phyloP scores from a whole-genome alignment of 2,329 filamentous ascomycete species.

The Diplodia seriata region DNA sequence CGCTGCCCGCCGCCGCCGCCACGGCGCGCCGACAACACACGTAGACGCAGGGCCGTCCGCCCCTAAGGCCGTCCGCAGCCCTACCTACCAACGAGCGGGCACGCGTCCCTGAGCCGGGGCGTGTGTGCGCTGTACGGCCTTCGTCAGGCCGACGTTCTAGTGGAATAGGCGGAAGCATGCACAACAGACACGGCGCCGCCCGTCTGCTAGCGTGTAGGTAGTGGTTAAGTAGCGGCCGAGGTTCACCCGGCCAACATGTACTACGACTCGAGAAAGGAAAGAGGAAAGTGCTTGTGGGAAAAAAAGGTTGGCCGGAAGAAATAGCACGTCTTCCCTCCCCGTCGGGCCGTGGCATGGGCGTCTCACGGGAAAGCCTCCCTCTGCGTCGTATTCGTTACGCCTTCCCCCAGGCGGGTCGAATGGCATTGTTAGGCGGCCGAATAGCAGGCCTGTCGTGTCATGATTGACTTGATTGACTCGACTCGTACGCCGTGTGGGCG shows the following conservation, averaged over 20 bases:
- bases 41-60: background rate
- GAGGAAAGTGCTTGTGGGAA: background rate
- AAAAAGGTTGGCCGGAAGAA: background rate
- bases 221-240: background rate
- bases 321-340: background rate
- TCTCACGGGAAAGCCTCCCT: conserved; percentile 11
- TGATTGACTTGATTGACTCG: conserved; percentile 8
- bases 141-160: conserved; percentile 3
- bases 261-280: background rate
- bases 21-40: background rate
- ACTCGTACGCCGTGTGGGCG: background rate
- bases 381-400: conserved; percentile 24
- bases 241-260: background rate
- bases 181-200: background rate
- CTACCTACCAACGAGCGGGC: background rate
- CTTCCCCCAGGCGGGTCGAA: conserved; percentile 3
- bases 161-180: background rate
- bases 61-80: conserved; percentile 11
- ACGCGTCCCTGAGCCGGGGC: background rate
- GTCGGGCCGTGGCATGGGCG: conserved; percentile 5
- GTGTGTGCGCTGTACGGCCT: background rate
- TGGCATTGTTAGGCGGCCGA: background rate
- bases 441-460: conserved; percentile 4
- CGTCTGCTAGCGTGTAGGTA: background rate
- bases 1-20: too few species aligned